Conservation (phyloP, 1,284 basidiomycete genomes). For the Limonomyces culmigenus region DNA sequence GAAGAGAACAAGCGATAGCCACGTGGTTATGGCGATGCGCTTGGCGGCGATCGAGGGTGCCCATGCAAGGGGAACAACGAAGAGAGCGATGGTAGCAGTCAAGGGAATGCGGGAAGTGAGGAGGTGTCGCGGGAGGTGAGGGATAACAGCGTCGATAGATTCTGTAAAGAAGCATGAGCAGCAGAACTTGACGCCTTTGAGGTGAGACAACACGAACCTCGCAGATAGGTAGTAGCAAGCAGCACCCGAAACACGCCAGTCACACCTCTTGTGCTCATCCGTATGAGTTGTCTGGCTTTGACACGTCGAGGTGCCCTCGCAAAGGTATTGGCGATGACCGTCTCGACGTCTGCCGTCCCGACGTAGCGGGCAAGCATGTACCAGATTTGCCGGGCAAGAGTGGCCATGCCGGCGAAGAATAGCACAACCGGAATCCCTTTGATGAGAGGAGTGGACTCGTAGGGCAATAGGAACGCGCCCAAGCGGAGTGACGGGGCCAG, state of each 20-base stretch:
- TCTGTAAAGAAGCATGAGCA: slow-evolving; percentile 18
- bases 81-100: slow-evolving; percentile 21
- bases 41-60: slow-evolving; percentile 34
- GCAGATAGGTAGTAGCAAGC: slow-evolving; percentile 42
- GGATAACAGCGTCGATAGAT: slow-evolving; percentile 30
- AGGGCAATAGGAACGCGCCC: slow-evolving; percentile 42
- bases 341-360: slow-evolving; percentile 42
- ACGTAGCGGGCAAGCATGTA: slow-evolving; percentile 57
- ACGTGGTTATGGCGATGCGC: slow-evolving; percentile 34
- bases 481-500: slow-evolving; percentile 50
- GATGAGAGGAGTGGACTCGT: slow-evolving; percentile 26
- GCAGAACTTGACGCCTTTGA: neutral
- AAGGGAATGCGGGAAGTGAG: slow-evolving; percentile 16
- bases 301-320: slow-evolving; percentile 35
- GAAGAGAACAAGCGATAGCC: slow-evolving; percentile 38
- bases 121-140: slow-evolving; percentile 19
- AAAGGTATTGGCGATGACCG: slow-evolving; percentile 43
- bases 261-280: slow-evolving; percentile 21
- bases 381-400: slow-evolving; percentile 50
- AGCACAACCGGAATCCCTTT: slow-evolving; percentile 32
- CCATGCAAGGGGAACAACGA: slow-evolving; percentile 31
- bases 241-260: slow-evolving; percentile 29
- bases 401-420: slow-evolving; percentile 36
- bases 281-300: slow-evolving; percentile 20
- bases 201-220: slow-evolving; percentile 23